phyloP scores from a whole-genome alignment of 257 asterid species.

The Ilex asprella region DNA sequence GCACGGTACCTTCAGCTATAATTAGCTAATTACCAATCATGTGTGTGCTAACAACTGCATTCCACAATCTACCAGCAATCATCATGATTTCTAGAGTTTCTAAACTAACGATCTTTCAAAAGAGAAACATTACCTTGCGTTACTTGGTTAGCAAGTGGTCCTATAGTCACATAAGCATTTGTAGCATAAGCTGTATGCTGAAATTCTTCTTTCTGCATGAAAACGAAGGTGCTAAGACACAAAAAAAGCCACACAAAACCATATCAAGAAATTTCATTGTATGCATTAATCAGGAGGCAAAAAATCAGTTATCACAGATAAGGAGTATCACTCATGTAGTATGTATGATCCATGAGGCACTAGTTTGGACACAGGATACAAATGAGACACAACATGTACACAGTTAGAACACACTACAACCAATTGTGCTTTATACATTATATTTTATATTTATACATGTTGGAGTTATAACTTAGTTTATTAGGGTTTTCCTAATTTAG shows the following conservation, averaged over 20 bases:
- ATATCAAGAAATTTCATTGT: neutral
- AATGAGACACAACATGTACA: too few species aligned
- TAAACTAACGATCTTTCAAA: neutral
- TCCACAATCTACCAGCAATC: neutral
- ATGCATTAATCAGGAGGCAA: neutral
- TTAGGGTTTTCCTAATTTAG: too few species aligned
- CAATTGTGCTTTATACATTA: too few species aligned
- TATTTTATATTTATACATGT: too few species aligned
- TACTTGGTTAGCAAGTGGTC: slow-evolving; percentile 76
- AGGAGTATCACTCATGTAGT: too few species aligned
- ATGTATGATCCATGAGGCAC: too few species aligned
- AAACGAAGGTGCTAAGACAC: slow-evolving; percentile 2
- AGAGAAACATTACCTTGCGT: slow-evolving; percentile 48
- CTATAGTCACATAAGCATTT: slow-evolving; percentile 81
- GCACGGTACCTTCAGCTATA: neutral
- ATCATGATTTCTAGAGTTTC: neutral
- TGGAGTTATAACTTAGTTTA: too few species aligned
- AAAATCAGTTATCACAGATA: too few species aligned
- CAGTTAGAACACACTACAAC: too few species aligned
- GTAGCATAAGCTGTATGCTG: slow-evolving; percentile 95
- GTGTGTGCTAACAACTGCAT: neutral
- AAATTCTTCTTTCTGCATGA: slow-evolving; percentile 89
- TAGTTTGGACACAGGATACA: too few species aligned
- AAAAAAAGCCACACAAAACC: slow-evolving; percentile 4
- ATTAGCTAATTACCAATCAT: too few species aligned